phyloP scores from a whole-genome alignment of 2,329 filamentous ascomycete genomes.

The Aspergillus versicolor region DNA sequence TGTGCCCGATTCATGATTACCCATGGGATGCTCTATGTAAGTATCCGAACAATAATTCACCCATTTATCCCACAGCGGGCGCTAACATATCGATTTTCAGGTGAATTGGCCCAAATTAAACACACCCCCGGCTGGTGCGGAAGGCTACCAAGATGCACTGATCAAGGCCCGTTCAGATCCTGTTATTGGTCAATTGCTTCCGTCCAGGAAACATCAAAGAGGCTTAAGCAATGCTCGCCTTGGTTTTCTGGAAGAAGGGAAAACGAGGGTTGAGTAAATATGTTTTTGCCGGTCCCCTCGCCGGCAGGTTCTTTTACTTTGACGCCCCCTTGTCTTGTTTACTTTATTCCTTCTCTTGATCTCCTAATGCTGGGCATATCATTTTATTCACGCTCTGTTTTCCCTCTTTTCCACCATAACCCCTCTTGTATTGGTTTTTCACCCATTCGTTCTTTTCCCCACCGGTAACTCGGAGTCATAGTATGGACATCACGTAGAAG shows the following conservation, averaged over 20 bases:
- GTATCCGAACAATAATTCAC: conserved; percentile 38
- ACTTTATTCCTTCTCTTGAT: background rate
- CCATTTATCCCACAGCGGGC: background rate
- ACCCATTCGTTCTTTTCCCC: conserved; percentile 6
- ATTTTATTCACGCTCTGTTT: background rate
- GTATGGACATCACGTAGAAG: conserved; percentile 5
- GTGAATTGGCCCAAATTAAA: conserved; percentile 99
- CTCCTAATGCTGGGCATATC: conserved; percentile 6
- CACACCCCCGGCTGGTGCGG: conserved; percentile 78
- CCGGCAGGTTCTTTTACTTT: conserved; percentile 2
- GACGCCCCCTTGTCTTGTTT: background rate
- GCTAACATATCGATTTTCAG: conserved; percentile 46
- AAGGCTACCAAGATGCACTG: conserved; percentile 86
- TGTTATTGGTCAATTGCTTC: conserved; percentile 72
- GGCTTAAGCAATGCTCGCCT: conserved; percentile 80
- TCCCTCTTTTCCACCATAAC: conserved; percentile 2
- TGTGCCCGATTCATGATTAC: conserved; percentile 72
- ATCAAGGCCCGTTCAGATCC: conserved; percentile 78
- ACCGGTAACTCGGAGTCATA: conserved; percentile 1
- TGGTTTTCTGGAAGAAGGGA: conserved; percentile 88
- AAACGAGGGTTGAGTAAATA: conserved; percentile 83
- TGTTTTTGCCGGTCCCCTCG: conserved; percentile 3
- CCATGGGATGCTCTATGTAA: conserved; percentile 92
- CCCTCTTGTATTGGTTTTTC: background rate
- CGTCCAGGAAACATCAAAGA: conserved; percentile 66